A percentile compares a stretch with the other conserved stretches of the same genome.
Evolutionary conservation across 1,139 yeast genomes (phyloP).

Genomic region (Maudiozyma humilis): DNA sequence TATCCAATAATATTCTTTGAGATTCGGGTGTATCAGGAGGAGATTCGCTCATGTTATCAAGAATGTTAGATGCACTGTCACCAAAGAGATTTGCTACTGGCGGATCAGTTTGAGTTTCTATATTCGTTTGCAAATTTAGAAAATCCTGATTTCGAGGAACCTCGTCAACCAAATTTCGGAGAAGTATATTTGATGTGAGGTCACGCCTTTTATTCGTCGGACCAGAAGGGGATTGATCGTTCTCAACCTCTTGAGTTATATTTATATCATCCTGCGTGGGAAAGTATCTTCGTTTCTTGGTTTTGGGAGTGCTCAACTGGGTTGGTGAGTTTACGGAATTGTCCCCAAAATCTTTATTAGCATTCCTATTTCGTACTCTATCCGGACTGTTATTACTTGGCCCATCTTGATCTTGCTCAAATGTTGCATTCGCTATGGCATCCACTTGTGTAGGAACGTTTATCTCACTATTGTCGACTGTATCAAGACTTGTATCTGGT

Average conservation of each 20-base stretch:
- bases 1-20: slow-evolving; percentile 5
- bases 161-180: too few relatives aligned
- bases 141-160: too few relatives aligned
- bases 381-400: too few relatives aligned
- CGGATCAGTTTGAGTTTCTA: too few relatives aligned
- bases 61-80: neutral
- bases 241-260: neutral
- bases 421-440: neutral
- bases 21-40: slow-evolving; percentile 13
- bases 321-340: neutral
- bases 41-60: slow-evolving; percentile 5
- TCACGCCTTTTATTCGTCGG: too few relatives aligned
- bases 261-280: neutral
- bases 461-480: neutral
- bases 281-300: neutral
- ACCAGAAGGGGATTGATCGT: too few relatives aligned
- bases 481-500: neutral
- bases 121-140: too few relatives aligned
- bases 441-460: neutral
- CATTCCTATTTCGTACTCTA: too few relatives aligned
- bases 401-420: too few relatives aligned
- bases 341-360: too few relatives aligned
- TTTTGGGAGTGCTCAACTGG: neutral
- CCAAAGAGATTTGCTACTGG: too few relatives aligned
- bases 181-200: too few relatives aligned